Conservation (phyloP, 345 rosid genomes). For the Pseudoturritis turrita region DNA sequence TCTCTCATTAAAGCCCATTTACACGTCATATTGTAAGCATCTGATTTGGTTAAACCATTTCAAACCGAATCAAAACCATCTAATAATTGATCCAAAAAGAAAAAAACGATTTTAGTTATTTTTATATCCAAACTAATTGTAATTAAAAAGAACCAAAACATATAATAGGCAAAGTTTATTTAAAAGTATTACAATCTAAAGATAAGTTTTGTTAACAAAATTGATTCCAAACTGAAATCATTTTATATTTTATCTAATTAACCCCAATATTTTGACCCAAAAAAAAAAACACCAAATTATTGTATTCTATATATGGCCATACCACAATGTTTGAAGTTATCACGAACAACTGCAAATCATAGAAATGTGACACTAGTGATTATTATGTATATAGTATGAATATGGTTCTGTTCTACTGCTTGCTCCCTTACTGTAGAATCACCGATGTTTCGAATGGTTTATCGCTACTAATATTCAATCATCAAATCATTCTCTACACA, state of each 20-base stretch:
- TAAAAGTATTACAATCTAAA: background rate
- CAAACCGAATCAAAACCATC: background rate
- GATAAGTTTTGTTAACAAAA: background rate
- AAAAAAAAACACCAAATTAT: too few relatives aligned
- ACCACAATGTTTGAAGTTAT: background rate
- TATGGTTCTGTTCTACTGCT: background rate
- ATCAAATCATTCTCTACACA: slow-evolving; percentile 1
- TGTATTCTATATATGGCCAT: background rate
- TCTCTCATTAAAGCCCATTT: background rate
- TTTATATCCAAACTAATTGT: background rate
- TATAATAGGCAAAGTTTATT: background rate
- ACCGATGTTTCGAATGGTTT: background rate
- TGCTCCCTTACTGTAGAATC: background rate
- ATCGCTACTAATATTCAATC: background rate
- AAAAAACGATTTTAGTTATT: background rate
- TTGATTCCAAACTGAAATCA: background rate
- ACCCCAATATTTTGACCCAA: too few relatives aligned
- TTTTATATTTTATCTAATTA: too few relatives aligned
- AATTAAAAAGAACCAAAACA: background rate
- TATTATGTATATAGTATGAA: background rate
- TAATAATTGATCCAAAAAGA: background rate
- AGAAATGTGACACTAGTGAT: background rate
- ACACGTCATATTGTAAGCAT: background rate
- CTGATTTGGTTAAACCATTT: background rate
- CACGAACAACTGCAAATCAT: background rate